Conservation (phyloP, 2,329 filamentous ascomycete species). For the Diaporthe citri region DNA sequence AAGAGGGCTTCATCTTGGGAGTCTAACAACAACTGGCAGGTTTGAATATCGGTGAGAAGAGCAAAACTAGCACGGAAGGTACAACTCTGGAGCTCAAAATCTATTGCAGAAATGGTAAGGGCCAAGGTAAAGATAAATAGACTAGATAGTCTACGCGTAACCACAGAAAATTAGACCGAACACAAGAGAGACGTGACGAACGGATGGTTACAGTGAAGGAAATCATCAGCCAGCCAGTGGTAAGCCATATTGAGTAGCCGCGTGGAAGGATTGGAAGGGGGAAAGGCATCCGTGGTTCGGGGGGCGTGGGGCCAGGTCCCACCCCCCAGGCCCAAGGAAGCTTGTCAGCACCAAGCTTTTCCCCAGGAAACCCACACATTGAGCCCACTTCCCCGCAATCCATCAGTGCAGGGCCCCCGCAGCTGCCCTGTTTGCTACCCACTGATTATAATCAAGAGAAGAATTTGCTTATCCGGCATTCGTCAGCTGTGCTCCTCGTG, state of each 20-base stretch:
- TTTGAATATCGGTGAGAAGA: not conserved
- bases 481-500: not conserved
- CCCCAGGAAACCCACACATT: not conserved
- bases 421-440: not conserved
- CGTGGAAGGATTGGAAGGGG: not conserved
- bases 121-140: not conserved
- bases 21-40: too few relatives aligned
- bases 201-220: not conserved
- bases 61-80: not conserved
- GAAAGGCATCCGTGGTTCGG: not conserved
- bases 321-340: constrained; percentile 5
- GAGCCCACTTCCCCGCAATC: constrained; percentile 28
- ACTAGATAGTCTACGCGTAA: not conserved
- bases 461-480: not conserved
- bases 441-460: not conserved
- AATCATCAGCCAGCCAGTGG: not conserved
- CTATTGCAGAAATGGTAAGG: not conserved
- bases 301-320: not conserved
- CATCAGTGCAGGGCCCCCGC: not conserved
- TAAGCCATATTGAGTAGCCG: not conserved
- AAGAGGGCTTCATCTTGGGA: constrained; percentile 21
- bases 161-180: not conserved
- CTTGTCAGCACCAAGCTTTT: constrained; percentile 21
- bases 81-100: not conserved
- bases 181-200: not conserved